Base-by-base conservation (phyloP, 257 asterid genomes). In the Nicotiana noctiflora region DNA sequence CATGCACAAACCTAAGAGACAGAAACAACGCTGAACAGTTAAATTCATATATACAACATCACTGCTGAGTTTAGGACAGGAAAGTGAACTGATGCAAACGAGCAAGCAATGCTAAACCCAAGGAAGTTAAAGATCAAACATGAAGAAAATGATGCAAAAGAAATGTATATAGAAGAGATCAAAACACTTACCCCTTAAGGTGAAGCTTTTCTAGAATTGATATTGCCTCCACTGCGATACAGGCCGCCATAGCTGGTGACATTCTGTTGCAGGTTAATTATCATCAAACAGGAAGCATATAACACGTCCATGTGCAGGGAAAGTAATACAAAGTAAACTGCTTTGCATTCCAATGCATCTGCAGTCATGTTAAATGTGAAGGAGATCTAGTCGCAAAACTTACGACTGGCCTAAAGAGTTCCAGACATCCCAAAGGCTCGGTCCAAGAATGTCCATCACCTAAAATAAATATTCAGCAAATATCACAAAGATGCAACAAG, bases 361-460 rank as follows among this genome's bases (percentile, higher is more conserved):
- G 67, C 23, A 53, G 34, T 56, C 56, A 74, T 12, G 19, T 14
- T 63, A 77, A 76, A 37, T 67, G 72, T 40, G 79, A 79, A 49
- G 80, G 81, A 60, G 76, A 64, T 51, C 46, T 8, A 40, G 49
- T 40, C 0, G 49, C 12, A 84, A 44, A 31, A 70, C 92, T 88
- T 91, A 94, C 98, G 98, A 93, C 83, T 94, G 97, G 88, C 97
- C 97, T 80, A 94, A 83, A 31, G 97, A 89, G 83, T 93, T 94
- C 98, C 98, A 94, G 60, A 94, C 98, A 82, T 94, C 98, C 98
- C 98, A 94, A 77, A 94, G 98, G 87, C 98, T 94, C 21, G 98
- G 98, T 80, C 98, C 98, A 55, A 94, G 98, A 87, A 94, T 94
- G 96, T 94, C 98, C 98, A 94, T 94, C 82, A 94, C 98, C 98